phyloP scores from a whole-genome alignment of 1,284 basidiomycete species.

The Ganoderma sinense region DNA sequence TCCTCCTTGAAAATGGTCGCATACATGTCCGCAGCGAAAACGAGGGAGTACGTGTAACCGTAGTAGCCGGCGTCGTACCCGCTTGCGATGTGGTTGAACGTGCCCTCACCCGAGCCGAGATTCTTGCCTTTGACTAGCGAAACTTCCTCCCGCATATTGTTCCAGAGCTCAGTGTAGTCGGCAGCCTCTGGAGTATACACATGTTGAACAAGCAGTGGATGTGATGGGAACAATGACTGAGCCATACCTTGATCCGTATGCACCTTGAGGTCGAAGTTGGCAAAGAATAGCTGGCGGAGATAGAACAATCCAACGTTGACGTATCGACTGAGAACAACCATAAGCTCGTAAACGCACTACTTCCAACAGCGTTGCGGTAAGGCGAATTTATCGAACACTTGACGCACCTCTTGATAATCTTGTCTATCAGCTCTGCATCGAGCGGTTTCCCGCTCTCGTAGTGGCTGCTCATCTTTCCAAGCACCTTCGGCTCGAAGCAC shows the following conservation, averaged over 20 bases:
- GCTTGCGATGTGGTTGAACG: constrained; percentile 76
- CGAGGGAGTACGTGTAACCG: constrained; percentile 78
- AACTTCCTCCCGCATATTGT: constrained; percentile 68
- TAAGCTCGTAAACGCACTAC: neutral
- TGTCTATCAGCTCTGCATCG: constrained; percentile 78
- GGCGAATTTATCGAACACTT: neutral
- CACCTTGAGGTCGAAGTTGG: constrained; percentile 79
- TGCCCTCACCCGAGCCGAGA: constrained; percentile 71
- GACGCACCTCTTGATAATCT: constrained; percentile 76
- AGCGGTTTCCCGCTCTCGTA: constrained; percentile 77
- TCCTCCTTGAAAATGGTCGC: constrained; percentile 80
- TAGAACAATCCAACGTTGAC: constrained; percentile 84
- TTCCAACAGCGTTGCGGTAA: neutral
- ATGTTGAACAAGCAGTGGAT: neutral
- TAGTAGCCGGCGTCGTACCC: constrained; percentile 87
- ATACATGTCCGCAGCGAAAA: constrained; percentile 86
- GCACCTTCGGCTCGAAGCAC: constrained; percentile 84
- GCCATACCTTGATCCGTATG: constrained; percentile 68
- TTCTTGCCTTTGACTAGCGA: constrained; percentile 71
- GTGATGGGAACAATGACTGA: too few species aligned
- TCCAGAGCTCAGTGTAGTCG: constrained; percentile 82
- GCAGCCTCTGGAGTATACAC: constrained; percentile 49
- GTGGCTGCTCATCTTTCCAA: constrained; percentile 81
- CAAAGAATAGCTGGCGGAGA: constrained; percentile 84
- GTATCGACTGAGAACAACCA: constrained; percentile 61